Evolutionary conservation across 164 flowering plant genomes (phyloP).

Genomic region (Vitis cinerea): DNA sequence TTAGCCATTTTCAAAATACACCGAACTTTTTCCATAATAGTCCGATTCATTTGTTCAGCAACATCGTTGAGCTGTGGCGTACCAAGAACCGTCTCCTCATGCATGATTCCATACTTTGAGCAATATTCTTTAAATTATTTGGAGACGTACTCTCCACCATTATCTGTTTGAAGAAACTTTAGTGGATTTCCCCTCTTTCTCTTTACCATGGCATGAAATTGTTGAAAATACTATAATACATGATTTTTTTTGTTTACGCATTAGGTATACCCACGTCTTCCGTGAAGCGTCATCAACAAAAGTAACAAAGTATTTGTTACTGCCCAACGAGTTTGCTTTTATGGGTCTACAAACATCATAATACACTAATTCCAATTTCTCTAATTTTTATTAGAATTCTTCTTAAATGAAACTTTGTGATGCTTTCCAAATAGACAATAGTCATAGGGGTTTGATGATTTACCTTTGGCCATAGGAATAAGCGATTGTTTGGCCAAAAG

Average conservation of each 20-base stretch:
- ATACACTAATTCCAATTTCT: no score
- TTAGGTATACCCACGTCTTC: not conserved
- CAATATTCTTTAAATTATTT: not conserved
- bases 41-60: not conserved
- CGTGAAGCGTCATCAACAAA: not conserved
- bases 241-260: not conserved
- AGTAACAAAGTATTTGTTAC: not conserved
- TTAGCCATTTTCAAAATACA: not conserved
- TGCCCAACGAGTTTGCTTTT: not conserved
- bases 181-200: not conserved
- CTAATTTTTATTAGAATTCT: no score
- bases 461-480: not conserved
- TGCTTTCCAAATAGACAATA: no score
- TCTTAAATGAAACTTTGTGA: no score
- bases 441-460: not conserved
- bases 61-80: not conserved
- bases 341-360: not conserved
- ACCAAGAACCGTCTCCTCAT: not conserved
- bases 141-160: not conserved
- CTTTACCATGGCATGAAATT: not conserved
- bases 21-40: not conserved
- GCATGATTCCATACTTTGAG: not conserved
- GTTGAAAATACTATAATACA: not conserved
- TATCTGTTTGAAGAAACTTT: not conserved
- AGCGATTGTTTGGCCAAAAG: not conserved